Percentiles rank a stretch among this genome's conserved stretches.
Evolutionary conservation across 331 rosid species (phyloP).

Genomic region (Rhamnella rubrinervis): DNA sequence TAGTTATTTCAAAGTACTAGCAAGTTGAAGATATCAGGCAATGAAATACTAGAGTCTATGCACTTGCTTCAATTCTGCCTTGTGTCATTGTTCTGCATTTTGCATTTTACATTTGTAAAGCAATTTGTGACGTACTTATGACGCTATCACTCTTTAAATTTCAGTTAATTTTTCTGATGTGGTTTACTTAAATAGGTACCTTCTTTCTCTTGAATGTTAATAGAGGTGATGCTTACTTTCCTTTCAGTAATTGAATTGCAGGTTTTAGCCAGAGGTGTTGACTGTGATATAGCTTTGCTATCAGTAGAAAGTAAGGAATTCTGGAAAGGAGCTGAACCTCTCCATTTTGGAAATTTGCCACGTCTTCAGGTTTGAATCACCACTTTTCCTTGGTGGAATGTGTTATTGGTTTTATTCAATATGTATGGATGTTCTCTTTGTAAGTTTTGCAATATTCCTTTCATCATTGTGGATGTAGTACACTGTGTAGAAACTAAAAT

Average conservation of each 20-base stretch:
- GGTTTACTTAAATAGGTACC: constrained; percentile 5
- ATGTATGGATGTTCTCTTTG: background rate
- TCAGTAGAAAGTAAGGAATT: constrained; percentile 89
- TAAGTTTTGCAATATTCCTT: constrained; percentile 4
- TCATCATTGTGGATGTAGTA: background rate
- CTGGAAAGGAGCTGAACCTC: constrained; percentile 90
- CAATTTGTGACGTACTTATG: background rate
- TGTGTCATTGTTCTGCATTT: background rate
- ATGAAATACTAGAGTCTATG: background rate
- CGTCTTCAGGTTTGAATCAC: constrained; percentile 80
- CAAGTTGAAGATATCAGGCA: background rate
- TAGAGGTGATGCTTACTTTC: constrained; percentile 31
- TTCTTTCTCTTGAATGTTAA: constrained; percentile 13
- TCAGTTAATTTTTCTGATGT: background rate
- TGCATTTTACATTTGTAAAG: background rate
- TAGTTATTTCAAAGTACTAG: background rate
- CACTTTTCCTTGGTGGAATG: constrained; percentile 6
- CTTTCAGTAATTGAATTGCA: constrained; percentile 47
- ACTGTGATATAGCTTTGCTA: constrained; percentile 97
- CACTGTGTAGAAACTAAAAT: background rate
- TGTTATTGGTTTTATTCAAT: background rate
- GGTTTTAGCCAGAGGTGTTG: constrained; percentile 95
- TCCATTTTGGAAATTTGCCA: constrained; percentile 81
- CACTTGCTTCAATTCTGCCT: background rate
- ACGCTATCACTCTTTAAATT: background rate